These are phyloP conservation scores for Purpureocillium lavendulum DNA, from an alignment of 2,329 filamentous ascomycete species.

Conservation along the genomic window DNA sequence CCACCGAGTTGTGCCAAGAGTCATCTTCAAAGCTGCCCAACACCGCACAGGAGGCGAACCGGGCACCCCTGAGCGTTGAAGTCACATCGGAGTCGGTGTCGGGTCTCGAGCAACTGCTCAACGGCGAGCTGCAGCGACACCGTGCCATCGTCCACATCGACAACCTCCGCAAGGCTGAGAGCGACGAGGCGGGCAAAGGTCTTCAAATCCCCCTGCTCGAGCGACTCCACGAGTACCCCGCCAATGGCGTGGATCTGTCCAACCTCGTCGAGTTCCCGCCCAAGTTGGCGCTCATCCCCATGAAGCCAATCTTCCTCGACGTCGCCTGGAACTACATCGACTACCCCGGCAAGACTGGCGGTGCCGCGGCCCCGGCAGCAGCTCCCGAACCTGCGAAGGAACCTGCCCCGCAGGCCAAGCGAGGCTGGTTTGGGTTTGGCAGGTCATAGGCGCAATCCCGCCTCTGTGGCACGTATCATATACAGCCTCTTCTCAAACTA, in stretches of 20 bases:
- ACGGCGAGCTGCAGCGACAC: constrained; percentile 67
- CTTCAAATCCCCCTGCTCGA: constrained; percentile 55
- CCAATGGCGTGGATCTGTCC: constrained; percentile 60
- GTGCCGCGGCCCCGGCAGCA: constrained; percentile 20
- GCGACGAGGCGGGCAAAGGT: constrained; percentile 11
- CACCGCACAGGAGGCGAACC: constrained; percentile 16
- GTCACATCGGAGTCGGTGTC: constrained; percentile 52
- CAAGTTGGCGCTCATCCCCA: constrained; percentile 70
- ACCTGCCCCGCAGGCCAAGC: constrained; percentile 38
- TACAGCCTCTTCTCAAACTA: no score
- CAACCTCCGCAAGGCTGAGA: constrained; percentile 47
- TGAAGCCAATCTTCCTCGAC: constrained; percentile 94
- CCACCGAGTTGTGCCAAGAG: constrained; percentile 52
- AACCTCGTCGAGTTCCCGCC: constrained; percentile 86
- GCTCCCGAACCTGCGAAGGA: constrained; percentile 28
- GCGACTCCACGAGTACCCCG: constrained; percentile 66
- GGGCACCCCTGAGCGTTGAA: constrained; percentile 53
- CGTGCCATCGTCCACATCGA: constrained; percentile 81
- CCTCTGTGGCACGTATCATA: not conserved
- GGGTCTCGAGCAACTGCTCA: constrained; percentile 53
- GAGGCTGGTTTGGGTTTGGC: constrained; percentile 71
- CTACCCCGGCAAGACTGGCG: constrained; percentile 59
- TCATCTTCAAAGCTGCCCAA: constrained; percentile 40
- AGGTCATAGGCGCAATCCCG: constrained; percentile 24
- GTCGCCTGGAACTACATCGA: constrained; percentile 97